Evolutionary conservation across 2,329 filamentous ascomycete genomes (phyloP).

Genomic region (Pseudocercospora cruenta): DNA sequence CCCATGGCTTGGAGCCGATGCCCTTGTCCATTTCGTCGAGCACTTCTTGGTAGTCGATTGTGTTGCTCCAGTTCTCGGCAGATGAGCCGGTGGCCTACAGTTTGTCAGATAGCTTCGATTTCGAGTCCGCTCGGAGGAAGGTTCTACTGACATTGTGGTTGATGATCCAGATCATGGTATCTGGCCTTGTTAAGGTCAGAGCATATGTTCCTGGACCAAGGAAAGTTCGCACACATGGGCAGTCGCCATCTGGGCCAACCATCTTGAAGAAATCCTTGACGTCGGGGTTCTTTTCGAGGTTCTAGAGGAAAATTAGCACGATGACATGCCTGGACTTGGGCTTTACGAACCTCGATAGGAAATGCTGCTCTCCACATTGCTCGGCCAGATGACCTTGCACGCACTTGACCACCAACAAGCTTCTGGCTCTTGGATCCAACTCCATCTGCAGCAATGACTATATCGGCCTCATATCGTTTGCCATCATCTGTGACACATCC

Average conservation of each 20-base stretch:
- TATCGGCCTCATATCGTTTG: constrained; percentile 47
- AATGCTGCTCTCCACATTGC: constrained; percentile 30
- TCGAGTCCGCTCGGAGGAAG: background rate
- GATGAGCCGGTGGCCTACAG: constrained; percentile 47
- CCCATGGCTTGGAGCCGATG: constrained; percentile 49
- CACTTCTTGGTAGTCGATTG: constrained; percentile 51
- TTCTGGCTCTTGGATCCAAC: constrained; percentile 47
- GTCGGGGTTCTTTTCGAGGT: constrained; percentile 50
- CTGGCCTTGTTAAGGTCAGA: constrained; percentile 49
- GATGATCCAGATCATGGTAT: constrained; percentile 56
- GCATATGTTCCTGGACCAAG: constrained; percentile 50
- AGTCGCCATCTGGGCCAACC: constrained; percentile 40
- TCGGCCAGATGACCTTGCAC: constrained; percentile 22
- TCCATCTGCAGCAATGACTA: constrained; percentile 43
- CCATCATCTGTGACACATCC: constrained; percentile 44
- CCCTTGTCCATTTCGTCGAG: constrained; percentile 50
- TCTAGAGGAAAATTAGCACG: constrained; percentile 41
- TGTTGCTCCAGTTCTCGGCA: constrained; percentile 53
- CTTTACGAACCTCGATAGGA: constrained; percentile 27
- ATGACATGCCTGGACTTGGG: constrained; percentile 31
- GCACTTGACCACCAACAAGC: constrained; percentile 45
- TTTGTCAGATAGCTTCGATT: background rate
- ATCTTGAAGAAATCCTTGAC: constrained; percentile 53
- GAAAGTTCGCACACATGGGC: constrained; percentile 52
- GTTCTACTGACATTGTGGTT: constrained; percentile 46